Evolutionary conservation across 2,329 filamentous ascomycete species (phyloP).

Genomic region (Trichoderma sp.): DNA sequence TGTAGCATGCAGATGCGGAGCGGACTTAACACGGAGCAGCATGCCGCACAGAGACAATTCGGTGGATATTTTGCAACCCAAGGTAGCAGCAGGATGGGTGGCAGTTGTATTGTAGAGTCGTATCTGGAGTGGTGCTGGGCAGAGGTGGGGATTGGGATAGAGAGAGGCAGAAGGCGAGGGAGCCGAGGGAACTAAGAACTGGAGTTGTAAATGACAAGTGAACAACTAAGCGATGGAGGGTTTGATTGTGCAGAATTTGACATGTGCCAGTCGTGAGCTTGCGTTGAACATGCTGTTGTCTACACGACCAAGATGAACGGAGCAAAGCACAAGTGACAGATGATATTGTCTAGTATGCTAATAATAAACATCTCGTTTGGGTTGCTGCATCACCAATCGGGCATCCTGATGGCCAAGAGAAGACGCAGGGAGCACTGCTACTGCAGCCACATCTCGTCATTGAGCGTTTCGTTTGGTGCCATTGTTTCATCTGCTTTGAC

Average conservation of each 20-base stretch:
- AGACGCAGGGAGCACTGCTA: no score
- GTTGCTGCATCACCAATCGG: background rate
- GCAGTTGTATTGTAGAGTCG: conserved; percentile 15
- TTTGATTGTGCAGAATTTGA: background rate
- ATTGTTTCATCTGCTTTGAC: background rate
- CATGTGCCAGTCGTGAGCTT: background rate
- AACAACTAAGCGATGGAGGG: background rate
- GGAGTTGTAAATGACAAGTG: background rate
- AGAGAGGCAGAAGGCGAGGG: background rate
- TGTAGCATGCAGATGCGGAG: background rate
- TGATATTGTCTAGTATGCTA: background rate
- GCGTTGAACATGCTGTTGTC: background rate
- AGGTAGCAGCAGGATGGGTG: background rate
- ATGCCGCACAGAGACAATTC: background rate
- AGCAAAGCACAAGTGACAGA: background rate
- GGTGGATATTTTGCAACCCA: background rate
- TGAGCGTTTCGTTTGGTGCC: background rate
- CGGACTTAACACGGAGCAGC: background rate
- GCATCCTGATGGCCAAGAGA: background rate
- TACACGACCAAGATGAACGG: background rate
- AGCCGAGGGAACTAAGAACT: background rate
- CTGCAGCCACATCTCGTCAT: no score
- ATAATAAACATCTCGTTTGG: background rate
- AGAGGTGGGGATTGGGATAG: background rate
- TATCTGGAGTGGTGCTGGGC: conserved; percentile 5